phyloP scores from a whole-genome alignment of 2,329 filamentous ascomycete species.

The Sclerotinia minor region DNA sequence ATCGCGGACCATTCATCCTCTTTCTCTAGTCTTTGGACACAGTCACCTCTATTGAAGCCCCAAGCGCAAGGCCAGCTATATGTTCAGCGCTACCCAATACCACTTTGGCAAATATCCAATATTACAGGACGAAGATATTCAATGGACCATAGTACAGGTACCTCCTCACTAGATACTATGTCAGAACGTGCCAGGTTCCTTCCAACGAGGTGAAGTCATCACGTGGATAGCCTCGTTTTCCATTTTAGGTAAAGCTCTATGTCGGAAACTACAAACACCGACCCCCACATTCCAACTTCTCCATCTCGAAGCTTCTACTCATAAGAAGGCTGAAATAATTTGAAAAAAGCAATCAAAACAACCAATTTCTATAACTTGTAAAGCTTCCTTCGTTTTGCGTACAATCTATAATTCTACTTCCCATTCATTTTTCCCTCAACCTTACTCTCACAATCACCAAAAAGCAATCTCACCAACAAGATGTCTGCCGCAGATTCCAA shows the following conservation, averaged over 20 bases:
- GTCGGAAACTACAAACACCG: slow-evolving; percentile 21
- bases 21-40: background rate
- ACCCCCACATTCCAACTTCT: slow-evolving; percentile 26
- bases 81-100: background rate
- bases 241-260: background rate
- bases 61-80: background rate
- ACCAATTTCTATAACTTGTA: background rate
- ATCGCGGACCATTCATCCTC: background rate
- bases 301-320: slow-evolving; percentile 21
- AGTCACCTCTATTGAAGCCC: background rate
- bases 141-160: background rate
- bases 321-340: slow-evolving; percentile 18
- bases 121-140: background rate
- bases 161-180: background rate
- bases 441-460: background rate
- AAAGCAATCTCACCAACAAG: slow-evolving; percentile 35
- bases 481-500: slow-evolving; percentile 44
- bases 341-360: slow-evolving; percentile 12
- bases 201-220: background rate
- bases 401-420: background rate
- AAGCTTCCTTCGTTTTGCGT: background rate
- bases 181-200: background rate
- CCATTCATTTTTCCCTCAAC: background rate
- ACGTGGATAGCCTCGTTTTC: slow-evolving; percentile 18
- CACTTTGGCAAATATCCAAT: background rate